Evolutionary conservation across 306 rosid species (phyloP), one percentile per base, ranked within the genome.

Genomic region (Crotalaria pallida): DNA sequence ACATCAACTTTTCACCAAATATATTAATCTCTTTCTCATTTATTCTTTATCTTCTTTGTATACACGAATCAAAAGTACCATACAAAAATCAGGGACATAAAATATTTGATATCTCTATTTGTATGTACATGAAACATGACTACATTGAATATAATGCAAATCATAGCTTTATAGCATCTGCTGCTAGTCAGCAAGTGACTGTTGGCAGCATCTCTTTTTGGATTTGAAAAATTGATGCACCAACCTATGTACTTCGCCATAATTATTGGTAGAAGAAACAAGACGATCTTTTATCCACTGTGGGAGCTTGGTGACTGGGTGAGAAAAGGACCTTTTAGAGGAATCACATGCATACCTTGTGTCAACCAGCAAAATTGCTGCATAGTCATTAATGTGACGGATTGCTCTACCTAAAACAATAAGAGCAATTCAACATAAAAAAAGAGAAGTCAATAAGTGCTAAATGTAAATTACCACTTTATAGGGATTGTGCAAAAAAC

Each of bases 321-420:
- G 92, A 17, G 81, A 41, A 44, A 84, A 83, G 57, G 85, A 84
- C 69, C 81, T 45, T 66, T 84, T 84, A 4, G 91, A 84, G 84
- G 90, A 85, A 77, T 86, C 85, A 38, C 92, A 77, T 60, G 90
- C 78, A 23, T 90, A 94, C 69, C 97, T 82, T 26, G 76, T 24
- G 33, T 94, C 96, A 36, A 94, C 96, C 72, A 91, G 74, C 80
- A 88, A 68, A 71, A 91, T 83, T 58, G 99, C 91, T 48, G 99
- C 99, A 67, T 88, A 91, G 61, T 94, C 96, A 77, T 90, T 87
- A 57, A 90, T 82, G 48, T 90, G 98, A 76, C 96, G 89, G 75
- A 94, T 90, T 22, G 92, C 97, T 87, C 97, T 87, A 73, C 98
- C 98, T 90, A 58, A 24, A 82, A 79, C 65, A 75, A 24, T 10